Conservation (phyloP, 768 basidiomycete species). For the Mycena rosella region DNA sequence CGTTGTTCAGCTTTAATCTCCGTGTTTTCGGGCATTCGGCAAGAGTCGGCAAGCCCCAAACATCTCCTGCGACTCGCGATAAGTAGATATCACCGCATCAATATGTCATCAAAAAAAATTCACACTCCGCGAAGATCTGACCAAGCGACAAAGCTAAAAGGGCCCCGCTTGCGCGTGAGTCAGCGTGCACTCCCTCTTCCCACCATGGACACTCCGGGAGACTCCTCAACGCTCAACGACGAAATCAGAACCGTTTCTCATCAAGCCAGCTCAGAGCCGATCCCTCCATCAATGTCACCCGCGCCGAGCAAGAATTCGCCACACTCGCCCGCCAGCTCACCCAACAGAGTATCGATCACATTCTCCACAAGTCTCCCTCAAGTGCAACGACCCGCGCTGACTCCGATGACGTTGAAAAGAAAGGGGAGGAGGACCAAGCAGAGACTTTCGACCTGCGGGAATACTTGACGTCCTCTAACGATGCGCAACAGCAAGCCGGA, state of each 20-base stretch:
- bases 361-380: background rate
- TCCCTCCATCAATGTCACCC: slow-evolving; percentile 61
- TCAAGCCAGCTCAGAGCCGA: background rate
- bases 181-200: slow-evolving; percentile 6
- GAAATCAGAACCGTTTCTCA: slow-evolving; percentile 15
- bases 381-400: slow-evolving; percentile 48
- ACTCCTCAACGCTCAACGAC: slow-evolving; percentile 15
- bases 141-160: slow-evolving; percentile 10
- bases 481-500: slow-evolving; percentile 73
- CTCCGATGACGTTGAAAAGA: slow-evolving; percentile 62
- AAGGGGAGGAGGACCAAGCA: slow-evolving; percentile 45
- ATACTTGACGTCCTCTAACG: slow-evolving; percentile 75
- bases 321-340: slow-evolving; percentile 63
- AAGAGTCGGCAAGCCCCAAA: no score
- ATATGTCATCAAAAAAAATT: no score
- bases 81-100: no score
- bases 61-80: no score
- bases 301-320: slow-evolving; percentile 67
- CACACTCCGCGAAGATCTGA: no score
- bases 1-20: no score
- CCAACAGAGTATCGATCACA: slow-evolving; percentile 25
- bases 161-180: background rate
- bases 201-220: slow-evolving; percentile 30
- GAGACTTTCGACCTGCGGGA: slow-evolving; percentile 73
- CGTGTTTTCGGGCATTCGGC: no score